Conservation (phyloP, 768 basidiomycete genomes). For the Mycena galopus region DNA sequence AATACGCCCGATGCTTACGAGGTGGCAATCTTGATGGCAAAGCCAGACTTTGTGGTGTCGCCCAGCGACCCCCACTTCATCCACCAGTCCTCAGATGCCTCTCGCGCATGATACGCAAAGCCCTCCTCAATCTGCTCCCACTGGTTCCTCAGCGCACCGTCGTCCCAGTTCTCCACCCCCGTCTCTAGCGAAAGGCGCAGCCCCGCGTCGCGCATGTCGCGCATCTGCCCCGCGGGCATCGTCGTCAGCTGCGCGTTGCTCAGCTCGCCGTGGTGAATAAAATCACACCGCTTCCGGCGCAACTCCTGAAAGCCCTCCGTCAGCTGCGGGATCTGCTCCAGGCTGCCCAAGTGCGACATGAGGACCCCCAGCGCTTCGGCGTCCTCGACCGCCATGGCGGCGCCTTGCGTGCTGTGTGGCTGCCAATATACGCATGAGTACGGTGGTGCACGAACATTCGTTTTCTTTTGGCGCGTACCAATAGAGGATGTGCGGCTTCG, state of each 20-base stretch:
- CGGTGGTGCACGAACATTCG: background rate
- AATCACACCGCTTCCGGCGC: conserved; percentile 56
- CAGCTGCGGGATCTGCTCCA: conserved; percentile 61
- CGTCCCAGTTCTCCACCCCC: conserved; percentile 51
- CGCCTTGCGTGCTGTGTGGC: conserved; percentile 63
- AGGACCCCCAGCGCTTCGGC: conserved; percentile 67
- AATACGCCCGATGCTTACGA: background rate
- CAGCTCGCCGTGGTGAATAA: conserved; percentile 58
- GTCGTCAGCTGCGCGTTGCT: conserved; percentile 56
- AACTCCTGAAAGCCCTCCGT: conserved; percentile 65
- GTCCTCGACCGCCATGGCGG: conserved; percentile 66
- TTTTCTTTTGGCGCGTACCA: conserved; percentile 51
- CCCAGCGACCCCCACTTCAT: conserved; percentile 63
- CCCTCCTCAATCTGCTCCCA: conserved; percentile 63
- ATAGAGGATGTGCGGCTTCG: conserved; percentile 68
- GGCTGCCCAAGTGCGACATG: conserved; percentile 60
- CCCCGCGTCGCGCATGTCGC: conserved; percentile 56
- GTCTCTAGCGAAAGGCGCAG: conserved; percentile 45
- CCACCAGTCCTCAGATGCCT: conserved; percentile 73
- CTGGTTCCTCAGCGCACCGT: conserved; percentile 54
- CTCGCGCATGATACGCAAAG: conserved; percentile 64
- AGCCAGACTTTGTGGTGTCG: background rate
- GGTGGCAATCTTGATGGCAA: background rate
- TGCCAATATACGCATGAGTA: conserved; percentile 34
- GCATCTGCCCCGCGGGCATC: conserved; percentile 57